phyloP scores from a whole-genome alignment of 257 asterid genomes.

The Plantago major region DNA sequence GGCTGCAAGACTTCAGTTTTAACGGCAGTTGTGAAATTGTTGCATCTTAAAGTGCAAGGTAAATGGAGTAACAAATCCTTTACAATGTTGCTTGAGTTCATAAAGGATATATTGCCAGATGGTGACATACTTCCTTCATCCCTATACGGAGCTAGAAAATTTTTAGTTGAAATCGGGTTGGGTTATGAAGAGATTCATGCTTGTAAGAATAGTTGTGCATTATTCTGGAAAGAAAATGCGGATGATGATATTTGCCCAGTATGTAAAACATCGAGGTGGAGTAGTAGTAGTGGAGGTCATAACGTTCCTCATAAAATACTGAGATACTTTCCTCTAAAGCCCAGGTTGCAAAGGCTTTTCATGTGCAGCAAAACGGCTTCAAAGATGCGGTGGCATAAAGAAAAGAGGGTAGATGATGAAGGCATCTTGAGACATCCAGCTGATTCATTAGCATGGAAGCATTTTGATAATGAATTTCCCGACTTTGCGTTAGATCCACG shows the following conservation, averaged over 20 bases:
- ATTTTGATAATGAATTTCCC: background rate
- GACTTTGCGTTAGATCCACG: background rate
- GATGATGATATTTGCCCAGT: background rate
- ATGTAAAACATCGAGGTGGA: background rate
- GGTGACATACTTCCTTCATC: slow-evolving; percentile 1
- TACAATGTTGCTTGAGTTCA: background rate
- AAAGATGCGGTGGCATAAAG: slow-evolving; percentile 4
- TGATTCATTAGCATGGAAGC: background rate
- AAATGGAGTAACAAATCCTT: slow-evolving; percentile 4
- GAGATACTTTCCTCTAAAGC: slow-evolving; percentile 11
- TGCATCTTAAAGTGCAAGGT: background rate
- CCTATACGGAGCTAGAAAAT: background rate
- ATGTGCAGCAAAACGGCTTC: background rate
- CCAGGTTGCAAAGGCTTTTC: background rate
- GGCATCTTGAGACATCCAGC: background rate
- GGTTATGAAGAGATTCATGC: slow-evolving; percentile 3
- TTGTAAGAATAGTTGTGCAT: slow-evolving; percentile 8
- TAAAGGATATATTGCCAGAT: background rate
- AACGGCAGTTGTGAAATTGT: background rate
- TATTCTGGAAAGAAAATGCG: background rate
- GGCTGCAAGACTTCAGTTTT: background rate
- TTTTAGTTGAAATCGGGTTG: background rate
- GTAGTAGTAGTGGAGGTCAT: background rate
- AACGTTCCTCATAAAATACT: background rate
- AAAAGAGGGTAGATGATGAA: background rate